A percentile compares a stretch with the other conserved stretches of the same genome.
These are phyloP conservation scores for Schizochytrium sp. DNA, from an alignment of 108 stramenopile genomes.

Conservation along the genomic window DNA sequence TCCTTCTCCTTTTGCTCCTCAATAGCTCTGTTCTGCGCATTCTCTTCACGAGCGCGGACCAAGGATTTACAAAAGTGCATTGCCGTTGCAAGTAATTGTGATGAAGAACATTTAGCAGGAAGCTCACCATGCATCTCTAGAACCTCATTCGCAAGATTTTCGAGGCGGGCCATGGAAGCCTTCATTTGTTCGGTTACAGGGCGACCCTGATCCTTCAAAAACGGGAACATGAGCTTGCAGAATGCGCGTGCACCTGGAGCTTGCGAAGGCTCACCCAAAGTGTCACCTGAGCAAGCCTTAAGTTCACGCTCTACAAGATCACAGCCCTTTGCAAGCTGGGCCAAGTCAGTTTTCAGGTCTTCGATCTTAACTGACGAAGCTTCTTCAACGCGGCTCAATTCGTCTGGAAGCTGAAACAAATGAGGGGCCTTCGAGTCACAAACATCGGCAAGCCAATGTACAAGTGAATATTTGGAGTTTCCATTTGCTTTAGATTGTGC, in stretches of 20 bases:
- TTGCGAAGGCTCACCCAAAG: slow-evolving; percentile 2
- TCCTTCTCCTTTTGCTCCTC: slow-evolving; percentile 19
- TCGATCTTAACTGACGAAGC: slow-evolving; percentile 36
- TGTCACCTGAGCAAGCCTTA: slow-evolving; percentile 41
- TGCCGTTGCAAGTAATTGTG: slow-evolving; percentile 49
- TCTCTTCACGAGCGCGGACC: slow-evolving; percentile 34
- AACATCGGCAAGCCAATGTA: slow-evolving; percentile 57
- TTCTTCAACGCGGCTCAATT: slow-evolving; percentile 2
- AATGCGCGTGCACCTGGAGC: slow-evolving; percentile 51
- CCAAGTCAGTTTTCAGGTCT: slow-evolving; percentile 51
- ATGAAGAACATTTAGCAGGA: slow-evolving; percentile 53
- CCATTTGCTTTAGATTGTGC: slow-evolving; percentile 51
- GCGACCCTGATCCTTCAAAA: not conserved
- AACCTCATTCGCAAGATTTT: slow-evolving; percentile 37
- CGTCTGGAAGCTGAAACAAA: slow-evolving; percentile 7
- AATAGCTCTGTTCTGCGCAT: not conserved
- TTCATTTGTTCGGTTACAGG: slow-evolving; percentile 54
- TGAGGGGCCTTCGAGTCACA: not conserved
- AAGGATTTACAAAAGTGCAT: slow-evolving; percentile 42
- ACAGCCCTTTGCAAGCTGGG: slow-evolving; percentile 48
- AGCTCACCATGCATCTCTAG: slow-evolving; percentile 41
- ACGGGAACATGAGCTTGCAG: slow-evolving; percentile 33
- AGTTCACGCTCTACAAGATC: slow-evolving; percentile 58
- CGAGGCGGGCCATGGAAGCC: slow-evolving; percentile 1
- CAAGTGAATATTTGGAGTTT: slow-evolving; percentile 59